A percentile compares a stretch with the other conserved stretches of the same genome.
Evolutionary conservation across 2,329 filamentous ascomycete species (phyloP).

Genomic region (Dactylellina drechsleri): DNA sequence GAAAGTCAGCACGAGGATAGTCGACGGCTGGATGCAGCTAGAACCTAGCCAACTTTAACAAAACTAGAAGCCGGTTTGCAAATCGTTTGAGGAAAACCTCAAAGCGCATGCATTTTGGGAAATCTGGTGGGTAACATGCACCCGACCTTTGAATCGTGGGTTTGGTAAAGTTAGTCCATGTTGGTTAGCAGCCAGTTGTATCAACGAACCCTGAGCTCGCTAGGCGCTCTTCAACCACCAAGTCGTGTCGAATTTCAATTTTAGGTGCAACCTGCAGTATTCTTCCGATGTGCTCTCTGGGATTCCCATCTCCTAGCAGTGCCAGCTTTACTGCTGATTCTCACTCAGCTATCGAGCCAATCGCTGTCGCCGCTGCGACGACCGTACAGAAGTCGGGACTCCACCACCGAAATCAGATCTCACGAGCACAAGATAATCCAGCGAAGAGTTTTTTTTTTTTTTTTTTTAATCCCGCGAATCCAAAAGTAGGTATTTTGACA

Average conservation of each 20-base stretch:
- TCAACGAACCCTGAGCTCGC: constrained; percentile 5
- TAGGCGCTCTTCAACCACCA: constrained; percentile 29
- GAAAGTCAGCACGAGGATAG: constrained; percentile 4
- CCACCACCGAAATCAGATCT: neutral
- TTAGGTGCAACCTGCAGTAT: constrained; percentile 33
- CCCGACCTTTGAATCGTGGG: no score
- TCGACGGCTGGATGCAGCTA: neutral
- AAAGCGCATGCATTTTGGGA: constrained; percentile 41
- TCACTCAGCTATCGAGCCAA: constrained; percentile 12
- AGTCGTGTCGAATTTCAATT: constrained; percentile 29
- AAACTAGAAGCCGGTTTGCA: neutral
- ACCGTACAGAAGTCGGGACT: no score
- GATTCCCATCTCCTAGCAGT: constrained; percentile 8
- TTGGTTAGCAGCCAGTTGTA: no score
- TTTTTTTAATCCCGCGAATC: constrained; percentile 17
- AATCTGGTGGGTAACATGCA: constrained; percentile 4
- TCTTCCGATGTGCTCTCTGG: constrained; percentile 16
- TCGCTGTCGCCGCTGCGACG: neutral
- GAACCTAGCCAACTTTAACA: neutral
- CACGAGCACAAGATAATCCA: neutral
- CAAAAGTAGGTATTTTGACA: constrained; percentile 13
- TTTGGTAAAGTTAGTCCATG: no score
- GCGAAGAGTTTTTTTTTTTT: no score
- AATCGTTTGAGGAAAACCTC: neutral
- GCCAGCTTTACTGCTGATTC: constrained; percentile 5